These are phyloP conservation scores for Suhomyces wounanorum DNA, from an alignment of 1,139 yeast genomes.

Conservation along the genomic window DNA sequence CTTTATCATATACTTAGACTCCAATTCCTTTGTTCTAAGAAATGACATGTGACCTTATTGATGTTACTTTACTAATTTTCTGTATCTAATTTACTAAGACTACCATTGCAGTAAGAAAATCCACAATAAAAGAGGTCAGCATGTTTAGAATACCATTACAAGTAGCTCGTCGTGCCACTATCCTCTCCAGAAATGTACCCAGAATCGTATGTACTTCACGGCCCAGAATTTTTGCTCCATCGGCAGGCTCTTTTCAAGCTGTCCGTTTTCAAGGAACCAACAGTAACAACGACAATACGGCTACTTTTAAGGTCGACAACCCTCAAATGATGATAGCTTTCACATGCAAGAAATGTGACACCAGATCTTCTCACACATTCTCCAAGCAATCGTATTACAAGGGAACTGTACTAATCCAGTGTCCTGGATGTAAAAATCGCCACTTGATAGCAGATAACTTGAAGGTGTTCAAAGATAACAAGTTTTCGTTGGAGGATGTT, in stretches of 20 bases:
- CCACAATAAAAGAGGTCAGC: not conserved
- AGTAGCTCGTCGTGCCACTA: not conserved
- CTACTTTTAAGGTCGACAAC: slow-evolving; percentile 50
- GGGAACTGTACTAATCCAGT: slow-evolving; percentile 87
- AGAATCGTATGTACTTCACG: not conserved
- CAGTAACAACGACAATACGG: slow-evolving; percentile 7
- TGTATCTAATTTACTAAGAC: too few species aligned
- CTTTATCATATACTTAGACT: too few species aligned
- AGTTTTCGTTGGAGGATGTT: slow-evolving; percentile 79
- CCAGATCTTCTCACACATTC: slow-evolving; percentile 82
- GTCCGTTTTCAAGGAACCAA: slow-evolving; percentile 8
- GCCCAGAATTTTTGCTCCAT: not conserved
- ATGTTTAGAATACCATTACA: not conserved
- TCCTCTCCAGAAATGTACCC: not conserved
- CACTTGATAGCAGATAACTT: slow-evolving; percentile 94
- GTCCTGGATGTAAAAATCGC: slow-evolving; percentile 87
- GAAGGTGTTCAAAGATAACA: slow-evolving; percentile 74
- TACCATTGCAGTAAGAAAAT: not conserved
- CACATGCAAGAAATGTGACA: slow-evolving; percentile 86
- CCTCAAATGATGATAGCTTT: slow-evolving; percentile 87
- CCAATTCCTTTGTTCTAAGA: too few species aligned
- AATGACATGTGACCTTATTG: too few species aligned
- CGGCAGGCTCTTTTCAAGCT: not conserved
- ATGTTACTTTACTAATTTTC: too few species aligned
- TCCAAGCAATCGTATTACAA: slow-evolving; percentile 87